Percentiles rank a stretch among this genome's conserved stretches.
Evolutionary conservation across 805 yeast species (phyloP).

Genomic region (Candida parachauliodes): DNA sequence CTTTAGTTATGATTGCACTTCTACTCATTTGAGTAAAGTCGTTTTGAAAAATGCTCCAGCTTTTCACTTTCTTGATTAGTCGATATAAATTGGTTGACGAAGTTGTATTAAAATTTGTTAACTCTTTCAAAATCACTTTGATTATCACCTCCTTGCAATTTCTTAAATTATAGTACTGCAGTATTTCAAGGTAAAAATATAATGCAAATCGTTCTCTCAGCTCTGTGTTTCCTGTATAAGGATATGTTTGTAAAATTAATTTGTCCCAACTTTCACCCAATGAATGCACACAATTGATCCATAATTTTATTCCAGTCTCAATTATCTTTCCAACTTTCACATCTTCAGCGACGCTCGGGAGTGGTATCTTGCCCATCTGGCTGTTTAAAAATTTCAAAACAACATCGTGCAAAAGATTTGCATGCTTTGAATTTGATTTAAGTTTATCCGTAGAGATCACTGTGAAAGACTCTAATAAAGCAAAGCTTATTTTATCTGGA

Average conservation of each 20-base stretch:
- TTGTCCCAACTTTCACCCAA: slow-evolving; percentile 31
- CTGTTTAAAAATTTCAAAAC: slow-evolving; percentile 14
- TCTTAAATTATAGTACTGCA: slow-evolving; percentile 17
- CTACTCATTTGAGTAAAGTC: slow-evolving; percentile 7
- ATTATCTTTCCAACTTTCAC: slow-evolving; percentile 16
- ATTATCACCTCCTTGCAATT: slow-evolving; percentile 21
- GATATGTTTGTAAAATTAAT: slow-evolving; percentile 33
- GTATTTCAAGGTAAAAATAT: slow-evolving; percentile 23
- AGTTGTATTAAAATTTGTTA: slow-evolving; percentile 24
- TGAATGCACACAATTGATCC: slow-evolving; percentile 23
- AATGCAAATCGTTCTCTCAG: slow-evolving; percentile 34
- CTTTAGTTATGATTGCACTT: slow-evolving; percentile 17
- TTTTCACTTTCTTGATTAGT: neutral
- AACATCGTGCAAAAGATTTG: slow-evolving; percentile 1
- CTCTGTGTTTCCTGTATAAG: slow-evolving; percentile 35
- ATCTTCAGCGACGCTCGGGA: slow-evolving; percentile 21
- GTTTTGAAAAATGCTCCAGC: slow-evolving; percentile 4
- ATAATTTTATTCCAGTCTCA: slow-evolving; percentile 25
- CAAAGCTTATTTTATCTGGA: slow-evolving; percentile 6
- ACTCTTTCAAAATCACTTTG: slow-evolving; percentile 19
- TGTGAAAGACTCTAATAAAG: slow-evolving; percentile 2
- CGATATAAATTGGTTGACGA: neutral
- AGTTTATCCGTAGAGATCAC: neutral
- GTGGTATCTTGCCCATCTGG: slow-evolving; percentile 36
- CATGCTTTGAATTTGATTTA: neutral